Evolutionary conservation across 2,329 filamentous ascomycete genomes (phyloP).

Genomic region (Hypoxylon sp.): DNA sequence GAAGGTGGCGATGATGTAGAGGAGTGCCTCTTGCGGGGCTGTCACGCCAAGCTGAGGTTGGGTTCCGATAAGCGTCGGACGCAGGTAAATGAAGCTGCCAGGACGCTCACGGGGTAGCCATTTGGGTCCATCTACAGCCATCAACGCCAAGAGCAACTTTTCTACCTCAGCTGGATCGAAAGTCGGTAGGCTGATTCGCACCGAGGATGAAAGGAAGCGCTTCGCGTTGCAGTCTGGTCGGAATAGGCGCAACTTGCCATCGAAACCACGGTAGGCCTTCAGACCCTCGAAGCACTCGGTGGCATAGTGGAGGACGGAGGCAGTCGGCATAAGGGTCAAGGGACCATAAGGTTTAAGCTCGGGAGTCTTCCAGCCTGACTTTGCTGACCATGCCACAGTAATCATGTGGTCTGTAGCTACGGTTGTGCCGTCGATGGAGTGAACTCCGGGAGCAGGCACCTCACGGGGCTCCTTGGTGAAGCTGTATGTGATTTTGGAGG

Average conservation of each 20-base stretch:
- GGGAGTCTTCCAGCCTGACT: conserved; percentile 70
- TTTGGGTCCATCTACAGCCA: conserved; percentile 75
- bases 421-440: conserved; percentile 53
- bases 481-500: conserved; percentile 67
- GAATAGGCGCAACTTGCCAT: conserved; percentile 72
- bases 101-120: conserved; percentile 78
- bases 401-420: conserved; percentile 89
- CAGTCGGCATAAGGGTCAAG: conserved; percentile 72
- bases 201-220: conserved; percentile 58
- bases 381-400: conserved; percentile 67
- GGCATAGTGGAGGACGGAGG: conserved; percentile 76
- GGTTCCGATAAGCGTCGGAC: conserved; percentile 86
- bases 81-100: conserved; percentile 81
- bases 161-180: conserved; percentile 71
- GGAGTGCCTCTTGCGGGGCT: conserved; percentile 80
- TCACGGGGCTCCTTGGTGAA: conserved; percentile 44
- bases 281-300: conserved; percentile 79
- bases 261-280: conserved; percentile 76
- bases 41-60: conserved; percentile 83
- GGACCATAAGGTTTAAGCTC: conserved; percentile 72
- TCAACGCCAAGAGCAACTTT: conserved; percentile 70
- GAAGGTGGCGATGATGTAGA: conserved; percentile 80
- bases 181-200: conserved; percentile 70
- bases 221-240: conserved; percentile 69
- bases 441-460: conserved; percentile 42